Percentiles rank a stretch among this genome's conserved stretches.
Evolutionary conservation across 495 filamentous ascomycete genomes (phyloP).

Genomic region (Aspergillus sclerotiicarbonarius): DNA sequence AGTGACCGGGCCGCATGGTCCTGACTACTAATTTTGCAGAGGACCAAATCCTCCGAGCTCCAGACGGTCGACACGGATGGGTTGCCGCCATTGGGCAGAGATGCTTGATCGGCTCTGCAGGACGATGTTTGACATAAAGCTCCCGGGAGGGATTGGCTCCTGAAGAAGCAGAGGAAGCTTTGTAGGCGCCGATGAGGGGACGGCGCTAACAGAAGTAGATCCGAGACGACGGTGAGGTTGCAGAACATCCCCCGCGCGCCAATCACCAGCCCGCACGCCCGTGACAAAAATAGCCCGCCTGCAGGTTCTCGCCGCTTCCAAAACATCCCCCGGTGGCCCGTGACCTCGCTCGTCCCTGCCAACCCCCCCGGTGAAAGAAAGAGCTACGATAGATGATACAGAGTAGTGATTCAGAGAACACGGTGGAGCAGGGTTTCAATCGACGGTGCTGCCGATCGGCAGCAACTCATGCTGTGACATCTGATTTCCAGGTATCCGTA

Average conservation of each 20-base stretch:
- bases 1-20: background rate
- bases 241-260: slow-evolving; percentile 7
- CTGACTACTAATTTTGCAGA: slow-evolving; percentile 1
- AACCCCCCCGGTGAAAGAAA: too few relatives aligned
- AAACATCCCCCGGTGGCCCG: too few relatives aligned
- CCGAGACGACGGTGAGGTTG: background rate
- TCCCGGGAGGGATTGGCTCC: slow-evolving; percentile 15
- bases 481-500: background rate
- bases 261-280: slow-evolving; percentile 1
- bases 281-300: slow-evolving; percentile 9
- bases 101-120: slow-evolving; percentile 11
- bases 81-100: slow-evolving; percentile 9
- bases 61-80: background rate
- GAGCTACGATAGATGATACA: too few relatives aligned
- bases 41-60: background rate
- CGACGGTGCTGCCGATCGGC: background rate
- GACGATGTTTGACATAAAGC: slow-evolving; percentile 6
- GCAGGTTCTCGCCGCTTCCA: background rate
- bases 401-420: too few relatives aligned
- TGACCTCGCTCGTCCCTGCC: too few relatives aligned
- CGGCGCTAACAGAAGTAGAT: background rate
- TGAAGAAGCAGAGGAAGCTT: slow-evolving; percentile 7
- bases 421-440: background rate
- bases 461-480: background rate
- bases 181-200: slow-evolving; percentile 29